Percentiles rank a stretch among this genome's conserved stretches.
phyloP scores from a whole-genome alignment of 2,329 filamentous ascomycete species.

The Colletotrichum sp. region DNA sequence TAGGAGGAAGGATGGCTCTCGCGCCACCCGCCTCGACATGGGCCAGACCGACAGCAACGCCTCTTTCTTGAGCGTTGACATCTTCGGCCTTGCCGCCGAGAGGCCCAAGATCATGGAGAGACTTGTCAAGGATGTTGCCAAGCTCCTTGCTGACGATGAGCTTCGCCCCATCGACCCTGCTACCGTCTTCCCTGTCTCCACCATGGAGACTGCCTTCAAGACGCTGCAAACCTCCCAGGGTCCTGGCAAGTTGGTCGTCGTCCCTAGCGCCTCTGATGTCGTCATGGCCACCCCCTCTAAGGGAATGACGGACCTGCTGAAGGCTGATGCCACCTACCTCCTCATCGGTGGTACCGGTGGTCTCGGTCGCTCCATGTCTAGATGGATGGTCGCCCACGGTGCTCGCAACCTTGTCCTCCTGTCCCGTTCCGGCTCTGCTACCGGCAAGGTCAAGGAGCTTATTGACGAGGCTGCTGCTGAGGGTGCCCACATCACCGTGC shows the following conservation, averaged over 20 bases:
- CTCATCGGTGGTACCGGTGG: slow-evolving; percentile 58
- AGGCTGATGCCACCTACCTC: slow-evolving; percentile 50
- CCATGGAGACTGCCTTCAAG: slow-evolving; percentile 42
- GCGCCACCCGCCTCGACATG: slow-evolving; percentile 51
- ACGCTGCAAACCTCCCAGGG: slow-evolving; percentile 37
- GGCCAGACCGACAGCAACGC: slow-evolving; percentile 51
- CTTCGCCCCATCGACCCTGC: slow-evolving; percentile 41
- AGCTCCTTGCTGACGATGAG: slow-evolving; percentile 35
- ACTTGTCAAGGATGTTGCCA: slow-evolving; percentile 40
- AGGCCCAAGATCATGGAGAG: slow-evolving; percentile 44
- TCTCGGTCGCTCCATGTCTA: slow-evolving; percentile 52
- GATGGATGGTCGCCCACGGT: slow-evolving; percentile 53
- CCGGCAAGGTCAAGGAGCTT: slow-evolving; percentile 36
- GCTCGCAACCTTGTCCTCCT: slow-evolving; percentile 53
- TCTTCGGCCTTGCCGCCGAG: slow-evolving; percentile 47
- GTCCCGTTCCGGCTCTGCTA: slow-evolving; percentile 49
- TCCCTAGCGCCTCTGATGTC: slow-evolving; percentile 43
- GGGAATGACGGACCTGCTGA: slow-evolving; percentile 38
- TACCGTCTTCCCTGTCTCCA: slow-evolving; percentile 38
- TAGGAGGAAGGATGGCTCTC: slow-evolving; percentile 41
- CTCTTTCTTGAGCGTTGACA: slow-evolving; percentile 50
- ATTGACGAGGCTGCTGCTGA: slow-evolving; percentile 40
- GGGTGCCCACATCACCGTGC: slow-evolving; percentile 49
- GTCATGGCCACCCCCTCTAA: slow-evolving; percentile 45
- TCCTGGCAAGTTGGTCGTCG: slow-evolving; percentile 49